Evolutionary conservation across 164 flowering plant species (phyloP).

Genomic region (Macadamia tetraphylla): DNA sequence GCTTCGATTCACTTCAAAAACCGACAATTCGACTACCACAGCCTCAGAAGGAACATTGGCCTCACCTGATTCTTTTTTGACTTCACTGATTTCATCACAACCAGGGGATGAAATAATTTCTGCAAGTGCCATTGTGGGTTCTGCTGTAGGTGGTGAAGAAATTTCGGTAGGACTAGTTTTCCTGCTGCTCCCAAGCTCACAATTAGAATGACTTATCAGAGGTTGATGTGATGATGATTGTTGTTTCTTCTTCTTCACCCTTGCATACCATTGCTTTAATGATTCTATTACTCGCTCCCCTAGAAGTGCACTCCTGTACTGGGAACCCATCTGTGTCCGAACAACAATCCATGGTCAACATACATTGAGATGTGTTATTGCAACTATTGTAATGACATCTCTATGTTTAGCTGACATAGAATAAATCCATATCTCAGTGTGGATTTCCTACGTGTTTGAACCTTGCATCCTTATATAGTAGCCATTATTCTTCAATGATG

Average conservation of each 20-base stretch:
- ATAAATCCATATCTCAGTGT: not conserved
- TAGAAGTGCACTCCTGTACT: constrained; percentile 35
- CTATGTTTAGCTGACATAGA: not conserved
- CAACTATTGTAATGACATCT: not conserved
- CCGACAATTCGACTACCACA: too few relatives aligned
- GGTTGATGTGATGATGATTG: not conserved
- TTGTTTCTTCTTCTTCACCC: constrained; percentile 34
- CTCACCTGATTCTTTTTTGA: too few relatives aligned
- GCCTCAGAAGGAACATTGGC: too few relatives aligned
- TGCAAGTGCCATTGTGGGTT: too few relatives aligned
- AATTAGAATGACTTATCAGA: not conserved
- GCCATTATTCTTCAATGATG: not conserved
- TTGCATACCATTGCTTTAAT: constrained; percentile 40
- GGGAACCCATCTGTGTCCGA: constrained; percentile 54
- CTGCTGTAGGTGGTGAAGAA: not conserved
- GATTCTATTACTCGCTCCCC: constrained; percentile 29
- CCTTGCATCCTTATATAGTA: not conserved
- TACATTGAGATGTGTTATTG: not conserved
- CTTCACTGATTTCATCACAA: too few relatives aligned
- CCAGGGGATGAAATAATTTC: too few relatives aligned
- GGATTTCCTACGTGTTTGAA: too few relatives aligned
- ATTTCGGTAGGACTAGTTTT: not conserved
- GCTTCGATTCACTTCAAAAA: too few relatives aligned
- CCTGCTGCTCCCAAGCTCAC: not conserved
- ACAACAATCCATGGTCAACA: not conserved